Conservation (phyloP, 768 basidiomycete species). For the Hygrocybe coccinea region DNA sequence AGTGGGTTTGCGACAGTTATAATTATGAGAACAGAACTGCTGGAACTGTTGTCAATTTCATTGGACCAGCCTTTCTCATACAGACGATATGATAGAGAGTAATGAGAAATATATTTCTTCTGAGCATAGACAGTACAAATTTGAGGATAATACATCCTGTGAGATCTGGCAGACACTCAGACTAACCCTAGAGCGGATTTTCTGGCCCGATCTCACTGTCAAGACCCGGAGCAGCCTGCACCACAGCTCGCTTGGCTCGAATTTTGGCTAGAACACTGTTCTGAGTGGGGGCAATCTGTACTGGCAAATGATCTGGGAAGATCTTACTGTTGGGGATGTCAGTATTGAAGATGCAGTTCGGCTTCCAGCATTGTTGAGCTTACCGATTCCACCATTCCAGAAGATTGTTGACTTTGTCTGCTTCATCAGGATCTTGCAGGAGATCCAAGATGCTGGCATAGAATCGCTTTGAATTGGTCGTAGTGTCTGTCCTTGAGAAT, state of each 20-base stretch:
- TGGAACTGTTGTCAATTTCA: no score
- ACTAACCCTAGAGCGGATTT: no score
- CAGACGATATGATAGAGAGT: no score
- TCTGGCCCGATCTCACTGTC: no score
- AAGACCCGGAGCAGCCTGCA: not conserved
- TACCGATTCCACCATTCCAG: not conserved
- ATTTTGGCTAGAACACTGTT: constrained; percentile 1
- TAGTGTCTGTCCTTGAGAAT: not conserved
- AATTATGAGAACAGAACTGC: no score
- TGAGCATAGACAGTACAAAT: no score
- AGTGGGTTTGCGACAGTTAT: no score
- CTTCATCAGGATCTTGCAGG: not conserved
- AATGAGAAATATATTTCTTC: no score
- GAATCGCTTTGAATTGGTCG: not conserved
- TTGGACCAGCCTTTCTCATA: no score
- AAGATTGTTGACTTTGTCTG: not conserved
- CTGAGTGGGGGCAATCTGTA: not conserved
- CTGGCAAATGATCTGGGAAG: not conserved
- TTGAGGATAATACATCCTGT: no score
- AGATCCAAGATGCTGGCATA: not conserved
- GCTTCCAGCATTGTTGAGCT: not conserved
- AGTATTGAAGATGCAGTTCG: not conserved
- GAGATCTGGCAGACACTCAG: no score
- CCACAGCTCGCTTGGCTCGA: not conserved
- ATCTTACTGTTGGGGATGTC: not conserved